Conservation (phyloP, 1,139 yeast species). For the Geotrichum phurueaensis region DNA sequence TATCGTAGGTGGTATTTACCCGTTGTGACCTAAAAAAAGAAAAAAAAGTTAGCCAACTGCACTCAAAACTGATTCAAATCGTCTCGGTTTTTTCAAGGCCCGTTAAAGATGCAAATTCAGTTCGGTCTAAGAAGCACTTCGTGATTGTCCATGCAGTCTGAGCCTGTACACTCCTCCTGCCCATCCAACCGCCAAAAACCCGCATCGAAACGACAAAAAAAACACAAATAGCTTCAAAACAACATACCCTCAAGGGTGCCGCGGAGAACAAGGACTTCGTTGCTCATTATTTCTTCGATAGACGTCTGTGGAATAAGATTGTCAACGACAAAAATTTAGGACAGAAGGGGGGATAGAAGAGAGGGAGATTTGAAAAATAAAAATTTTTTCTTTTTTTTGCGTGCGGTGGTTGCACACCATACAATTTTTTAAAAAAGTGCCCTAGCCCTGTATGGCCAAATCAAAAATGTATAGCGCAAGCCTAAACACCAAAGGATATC, state of each 20-base stretch:
- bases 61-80: neutral
- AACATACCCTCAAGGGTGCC: slow-evolving; percentile 82
- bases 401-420: neutral
- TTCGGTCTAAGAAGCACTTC: neutral
- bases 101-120: neutral
- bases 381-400: slow-evolving; percentile 2
- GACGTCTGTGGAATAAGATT: slow-evolving; percentile 7
- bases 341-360: neutral
- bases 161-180: neutral
- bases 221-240: neutral
- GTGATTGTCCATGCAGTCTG: neutral
- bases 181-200: neutral
- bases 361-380: neutral
- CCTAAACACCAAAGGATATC: too few relatives aligned
- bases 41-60: neutral
- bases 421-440: neutral
- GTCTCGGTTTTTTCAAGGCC: neutral
- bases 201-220: neutral
- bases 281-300: slow-evolving; percentile 25
- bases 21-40: slow-evolving; percentile 11
- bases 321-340: slow-evolving; percentile 5
- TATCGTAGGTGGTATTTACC: slow-evolving; percentile 6
- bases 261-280: slow-evolving; percentile 97
- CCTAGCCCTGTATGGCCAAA: neutral
- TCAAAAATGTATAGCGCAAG: neutral